Evolutionary conservation across 495 filamentous ascomycete species (phyloP).

Genomic region (Aspergillus sclerotioniger): DNA sequence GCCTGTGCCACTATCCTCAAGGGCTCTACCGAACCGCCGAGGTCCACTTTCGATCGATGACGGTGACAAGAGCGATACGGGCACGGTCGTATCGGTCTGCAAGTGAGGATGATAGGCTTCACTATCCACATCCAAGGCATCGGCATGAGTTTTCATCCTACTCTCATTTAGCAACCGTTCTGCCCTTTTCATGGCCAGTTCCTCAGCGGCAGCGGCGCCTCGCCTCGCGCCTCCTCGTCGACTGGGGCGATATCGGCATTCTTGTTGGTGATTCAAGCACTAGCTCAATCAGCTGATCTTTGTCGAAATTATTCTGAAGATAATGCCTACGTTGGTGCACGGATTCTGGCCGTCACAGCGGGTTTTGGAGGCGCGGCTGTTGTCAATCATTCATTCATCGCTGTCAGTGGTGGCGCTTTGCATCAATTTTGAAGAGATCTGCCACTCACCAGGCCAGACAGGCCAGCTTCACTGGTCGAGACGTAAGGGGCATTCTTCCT

Average conservation of each 20-base stretch:
- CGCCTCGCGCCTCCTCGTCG: conserved; percentile 47
- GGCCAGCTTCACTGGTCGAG: conserved; percentile 51
- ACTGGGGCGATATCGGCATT: conserved; percentile 49
- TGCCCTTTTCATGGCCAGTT: conserved; percentile 16
- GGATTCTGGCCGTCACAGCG: conserved; percentile 51
- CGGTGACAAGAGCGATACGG: background rate
- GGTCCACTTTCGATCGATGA: background rate
- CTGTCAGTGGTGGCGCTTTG: conserved; percentile 15
- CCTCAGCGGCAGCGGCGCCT: conserved; percentile 11
- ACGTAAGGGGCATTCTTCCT: conserved; percentile 13
- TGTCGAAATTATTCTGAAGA: background rate
- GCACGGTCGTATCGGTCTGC: background rate
- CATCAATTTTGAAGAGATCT: background rate
- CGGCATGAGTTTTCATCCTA: background rate
- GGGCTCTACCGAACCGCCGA: background rate
- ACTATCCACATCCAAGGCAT: no score
- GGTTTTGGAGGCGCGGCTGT: conserved; percentile 49
- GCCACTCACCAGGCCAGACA: conserved; percentile 50
- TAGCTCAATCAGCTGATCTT: conserved; percentile 10
- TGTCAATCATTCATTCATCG: background rate
- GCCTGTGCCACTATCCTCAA: background rate
- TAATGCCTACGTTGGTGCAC: conserved; percentile 45
- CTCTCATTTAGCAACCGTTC: conserved; percentile 4
- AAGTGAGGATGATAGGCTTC: background rate
- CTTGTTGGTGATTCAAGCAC: conserved; percentile 42